Evolutionary conservation across 129 eudicot species (phyloP).

Genomic region (Lonicera japonica): DNA sequence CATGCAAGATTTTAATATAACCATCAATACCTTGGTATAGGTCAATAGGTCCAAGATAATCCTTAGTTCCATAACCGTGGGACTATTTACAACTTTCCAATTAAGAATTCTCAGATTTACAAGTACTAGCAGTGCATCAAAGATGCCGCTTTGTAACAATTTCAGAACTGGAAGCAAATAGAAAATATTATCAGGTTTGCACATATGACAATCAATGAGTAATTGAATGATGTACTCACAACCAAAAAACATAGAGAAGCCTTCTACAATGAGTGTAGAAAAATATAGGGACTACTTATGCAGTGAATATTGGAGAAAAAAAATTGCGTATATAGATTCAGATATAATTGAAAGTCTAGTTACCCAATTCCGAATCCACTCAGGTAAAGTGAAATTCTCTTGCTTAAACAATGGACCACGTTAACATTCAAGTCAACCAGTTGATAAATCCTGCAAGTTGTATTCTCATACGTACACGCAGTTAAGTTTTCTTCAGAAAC

Average conservation of each 20-base stretch:
- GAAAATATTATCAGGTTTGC: no score
- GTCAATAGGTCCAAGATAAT: no score
- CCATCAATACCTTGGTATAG: no score
- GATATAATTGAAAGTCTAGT: neutral
- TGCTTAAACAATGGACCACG: slow-evolving; percentile 79
- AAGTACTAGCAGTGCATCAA: no score
- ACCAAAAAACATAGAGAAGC: neutral
- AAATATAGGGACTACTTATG: neutral
- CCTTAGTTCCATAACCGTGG: no score
- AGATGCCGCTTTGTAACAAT: no score
- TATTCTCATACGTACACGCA: neutral
- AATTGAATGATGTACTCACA: neutral
- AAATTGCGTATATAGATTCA: neutral
- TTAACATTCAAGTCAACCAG: slow-evolving; percentile 97
- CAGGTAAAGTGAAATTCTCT: slow-evolving; percentile 50
- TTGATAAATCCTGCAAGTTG: slow-evolving; percentile 74
- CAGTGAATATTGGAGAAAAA: neutral
- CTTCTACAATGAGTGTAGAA: neutral
- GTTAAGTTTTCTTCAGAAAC: slow-evolving; percentile 5
- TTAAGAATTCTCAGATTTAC: no score
- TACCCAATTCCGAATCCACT: slow-evolving; percentile 81
- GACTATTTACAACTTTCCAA: no score
- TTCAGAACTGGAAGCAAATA: no score
- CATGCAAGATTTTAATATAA: no score
- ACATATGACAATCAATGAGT: no score